Evolutionary conservation across 2,329 filamentous ascomycete genomes (phyloP), one percentile per base, ranked within the genome.

Genomic region (Acarospora socialis): DNA sequence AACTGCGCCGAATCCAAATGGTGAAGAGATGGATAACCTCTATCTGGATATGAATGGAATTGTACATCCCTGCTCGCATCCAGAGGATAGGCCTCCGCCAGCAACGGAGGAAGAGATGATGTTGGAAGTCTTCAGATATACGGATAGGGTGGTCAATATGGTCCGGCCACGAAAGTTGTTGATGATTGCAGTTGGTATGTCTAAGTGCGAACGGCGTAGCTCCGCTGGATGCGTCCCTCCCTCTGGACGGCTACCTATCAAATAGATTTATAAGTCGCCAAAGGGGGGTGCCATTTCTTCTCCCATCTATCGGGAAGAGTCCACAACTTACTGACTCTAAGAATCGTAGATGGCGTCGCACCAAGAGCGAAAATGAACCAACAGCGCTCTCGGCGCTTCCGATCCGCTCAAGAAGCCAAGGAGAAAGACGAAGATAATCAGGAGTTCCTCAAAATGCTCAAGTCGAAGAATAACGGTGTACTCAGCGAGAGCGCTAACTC

Each of bases 1-100:
- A 7, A 84, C 79, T 5, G 65, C 72, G 22, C 75, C 82, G 4
- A 98, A 98, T 51, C 92, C 92, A 3, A 98, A 98, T 59, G 84
- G 84, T 53, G 87, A 95, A 59, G 90, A 98, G 56, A 81, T 93
- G 50, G 87, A 98, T 60, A 98, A 98, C 50, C 66, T 98, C 4
- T 98, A 98, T 52, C 72, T 98, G 41, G 90, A 98, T 51, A 95
- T 98, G 87, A 98, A 98, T 57, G 92, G 90, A 53, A 98, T 98
- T 44, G 90, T 98, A 21, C 90, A 98, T 63, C 92, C 92, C 19
- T 98, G 90, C 61, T 93, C 87, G 28, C 90, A 98, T 60, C 90
- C 90, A 1, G 90, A 98, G 55, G 87, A 95, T 50, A 74, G 75
- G 41, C 84, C 90, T 2, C 74, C 90, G 3, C 90, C 90, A 7